These are phyloP conservation scores for Taphrina confusa DNA, from an alignment of 1,139 yeast genomes.

Conservation along the genomic window DNA sequence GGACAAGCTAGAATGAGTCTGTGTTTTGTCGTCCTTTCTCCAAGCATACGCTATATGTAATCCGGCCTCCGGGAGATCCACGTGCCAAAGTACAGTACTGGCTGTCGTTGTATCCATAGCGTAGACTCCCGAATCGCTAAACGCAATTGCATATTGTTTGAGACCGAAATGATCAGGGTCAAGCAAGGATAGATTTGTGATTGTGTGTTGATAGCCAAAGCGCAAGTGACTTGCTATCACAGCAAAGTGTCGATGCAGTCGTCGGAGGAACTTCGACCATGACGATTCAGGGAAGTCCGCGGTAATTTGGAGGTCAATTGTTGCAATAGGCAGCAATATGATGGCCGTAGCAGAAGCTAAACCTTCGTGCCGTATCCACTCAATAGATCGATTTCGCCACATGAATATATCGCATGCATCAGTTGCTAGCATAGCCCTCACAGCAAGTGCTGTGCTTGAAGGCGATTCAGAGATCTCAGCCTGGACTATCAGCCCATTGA, in stretches of 20 bases:
- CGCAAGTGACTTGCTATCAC: too few relatives aligned
- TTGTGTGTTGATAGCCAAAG: too few relatives aligned
- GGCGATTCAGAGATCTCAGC: constrained; percentile 12
- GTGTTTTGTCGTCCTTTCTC: too few relatives aligned
- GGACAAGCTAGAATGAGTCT: too few relatives aligned
- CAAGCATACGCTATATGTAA: background rate
- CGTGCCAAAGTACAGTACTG: constrained; percentile 52
- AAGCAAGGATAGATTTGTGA: too few relatives aligned
- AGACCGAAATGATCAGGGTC: constrained; percentile 53
- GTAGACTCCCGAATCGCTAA: constrained; percentile 50
- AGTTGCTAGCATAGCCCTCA: constrained; percentile 25
- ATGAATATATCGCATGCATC: constrained; percentile 17
- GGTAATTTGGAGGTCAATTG: constrained; percentile 41
- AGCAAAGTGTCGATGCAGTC: too few relatives aligned
- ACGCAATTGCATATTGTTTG: constrained; percentile 52
- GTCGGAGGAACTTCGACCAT: too few relatives aligned
- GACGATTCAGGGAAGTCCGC: too few relatives aligned
- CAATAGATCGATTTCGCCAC: constrained; percentile 25
- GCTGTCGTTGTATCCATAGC: constrained; percentile 51
- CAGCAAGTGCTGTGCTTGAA: background rate
- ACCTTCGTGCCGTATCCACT: constrained; percentile 57
- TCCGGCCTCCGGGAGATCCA: constrained; percentile 35
- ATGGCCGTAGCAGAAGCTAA: constrained; percentile 50
- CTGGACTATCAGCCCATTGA: background rate
- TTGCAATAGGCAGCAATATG: constrained; percentile 49